Base-by-base conservation (phyloP, 78 protist genomes). In the Speleostelium caveatum region DNA sequence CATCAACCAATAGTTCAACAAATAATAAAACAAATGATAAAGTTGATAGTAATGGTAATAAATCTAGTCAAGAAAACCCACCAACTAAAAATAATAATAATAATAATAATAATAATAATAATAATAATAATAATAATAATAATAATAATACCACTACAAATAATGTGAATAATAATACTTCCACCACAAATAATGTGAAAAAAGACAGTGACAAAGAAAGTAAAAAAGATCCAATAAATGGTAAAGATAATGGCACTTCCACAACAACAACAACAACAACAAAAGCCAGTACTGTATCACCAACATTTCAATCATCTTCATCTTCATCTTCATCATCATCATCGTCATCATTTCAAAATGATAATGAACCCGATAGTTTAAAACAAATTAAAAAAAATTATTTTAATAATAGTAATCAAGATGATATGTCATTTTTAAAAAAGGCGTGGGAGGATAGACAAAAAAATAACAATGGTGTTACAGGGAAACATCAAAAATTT, bases 371-470 rank as follows among this genome's bases (percentile, higher is more conserved):
- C 56, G 14, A 49, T 14, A 8, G 24, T 16, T 8, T n/a, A n/a
- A n/a, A n/a, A n/a, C n/a, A n/a, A 49, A 12, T 49, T 49, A 8
- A 49, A 8, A 8, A 49, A 49, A 49, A 49, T 49, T 12, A 16
- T 49, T 49, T 49, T 16, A 69, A 26, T 14, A 22, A 28, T 41
- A 42, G 42, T 28, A 33, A 42, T 42, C 32, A 69, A n/a, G 75
- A 69, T 4, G 75, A 69, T 28, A 42, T 42, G 28, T 69, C 75
- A 42, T 69, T 69, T 69, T 42, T 69, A 28, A 59, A 69, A 69
- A 69, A 42, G 21, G 75, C 36, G 42, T 69, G 75, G 75, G 22
- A 30, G 22, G 56, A 65, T 59, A 59, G 41, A 26, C 22, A 45
- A 28, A 28, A 45, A 14, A 6, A 45, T 45, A 32, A 0, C 56